Conservation (phyloP, 108 stramenopile genomes). For the Cyclotella sp. region DNA sequence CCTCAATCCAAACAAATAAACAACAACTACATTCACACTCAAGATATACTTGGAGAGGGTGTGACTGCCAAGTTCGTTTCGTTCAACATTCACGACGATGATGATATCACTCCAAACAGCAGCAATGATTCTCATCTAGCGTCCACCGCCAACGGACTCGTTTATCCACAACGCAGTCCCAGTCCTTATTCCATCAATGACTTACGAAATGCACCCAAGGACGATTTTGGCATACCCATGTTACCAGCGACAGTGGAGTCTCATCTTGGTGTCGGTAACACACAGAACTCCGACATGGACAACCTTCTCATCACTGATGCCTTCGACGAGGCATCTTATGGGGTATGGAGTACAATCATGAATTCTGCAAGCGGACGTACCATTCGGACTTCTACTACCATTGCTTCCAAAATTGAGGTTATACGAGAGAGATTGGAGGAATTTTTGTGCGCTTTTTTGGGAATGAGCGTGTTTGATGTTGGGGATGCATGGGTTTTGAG, state of each 20-base stretch:
- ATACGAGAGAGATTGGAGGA: slow-evolving; percentile 86
- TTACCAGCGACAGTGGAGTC: slow-evolving; percentile 56
- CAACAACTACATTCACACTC: slow-evolving; percentile 20
- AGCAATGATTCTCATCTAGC: neutral
- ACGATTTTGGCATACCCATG: slow-evolving; percentile 89
- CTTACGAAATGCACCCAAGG: slow-evolving; percentile 67
- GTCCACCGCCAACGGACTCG: neutral
- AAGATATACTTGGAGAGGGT: slow-evolving; percentile 66
- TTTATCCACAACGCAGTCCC: neutral
- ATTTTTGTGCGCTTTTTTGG: slow-evolving; percentile 91
- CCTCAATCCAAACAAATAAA: slow-evolving; percentile 21
- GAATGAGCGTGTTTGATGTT: slow-evolving; percentile 94
- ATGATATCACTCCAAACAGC: slow-evolving; percentile 9
- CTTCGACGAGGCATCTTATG: slow-evolving; percentile 90
- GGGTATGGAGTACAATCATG: slow-evolving; percentile 91
- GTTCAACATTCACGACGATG: slow-evolving; percentile 55
- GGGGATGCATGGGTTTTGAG: slow-evolving; percentile 91
- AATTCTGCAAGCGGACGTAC: slow-evolving; percentile 51
- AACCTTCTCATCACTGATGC: slow-evolving; percentile 41
- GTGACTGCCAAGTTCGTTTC: slow-evolving; percentile 84
- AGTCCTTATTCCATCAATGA: slow-evolving; percentile 53
- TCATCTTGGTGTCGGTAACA: neutral
- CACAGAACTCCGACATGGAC: slow-evolving; percentile 11
- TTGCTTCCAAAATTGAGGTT: slow-evolving; percentile 38
- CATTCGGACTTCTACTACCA: slow-evolving; percentile 30